Conservation (phyloP, 805 yeast species). For the Zygoascus tannicola region DNA sequence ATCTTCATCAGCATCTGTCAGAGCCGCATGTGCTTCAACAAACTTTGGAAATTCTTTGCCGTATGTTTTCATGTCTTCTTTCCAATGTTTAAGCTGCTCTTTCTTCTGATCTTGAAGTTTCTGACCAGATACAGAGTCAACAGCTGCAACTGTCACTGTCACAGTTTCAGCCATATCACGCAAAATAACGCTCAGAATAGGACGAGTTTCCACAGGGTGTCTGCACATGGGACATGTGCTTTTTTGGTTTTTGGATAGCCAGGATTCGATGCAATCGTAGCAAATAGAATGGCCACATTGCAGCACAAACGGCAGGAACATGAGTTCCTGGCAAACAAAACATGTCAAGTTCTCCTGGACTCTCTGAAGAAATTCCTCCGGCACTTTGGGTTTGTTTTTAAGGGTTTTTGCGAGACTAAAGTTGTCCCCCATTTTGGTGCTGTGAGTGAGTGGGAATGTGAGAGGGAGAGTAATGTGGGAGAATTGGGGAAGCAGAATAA, state of each 20-base stretch:
- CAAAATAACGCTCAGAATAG: constrained; percentile 9
- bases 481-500: no score
- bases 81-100: constrained; percentile 7
- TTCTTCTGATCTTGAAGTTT: constrained; percentile 4
- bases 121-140: constrained; percentile 1
- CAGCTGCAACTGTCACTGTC: constrained; percentile 1
- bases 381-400: no score
- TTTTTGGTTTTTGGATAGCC: constrained; percentile 20
- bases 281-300: constrained; percentile 63
- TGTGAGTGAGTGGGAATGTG: no score
- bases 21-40: constrained; percentile 31
- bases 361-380: constrained; percentile 5
- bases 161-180: constrained; percentile 4
- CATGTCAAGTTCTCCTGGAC: constrained; percentile 30
- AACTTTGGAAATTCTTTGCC: constrained; percentile 35
- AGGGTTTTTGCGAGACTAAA: no score
- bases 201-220: constrained; percentile 7
- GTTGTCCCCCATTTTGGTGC: no score
- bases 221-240: constrained; percentile 21
- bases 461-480: no score
- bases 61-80: constrained; percentile 27
- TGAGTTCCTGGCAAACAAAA: constrained; percentile 50
- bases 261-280: constrained; percentile 33
- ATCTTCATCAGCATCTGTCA: constrained; percentile 36
- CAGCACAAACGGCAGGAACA: constrained; percentile 47